Evolutionary conservation across 2,329 filamentous ascomycete genomes (phyloP), one percentile per base, ranked within the genome.

Genomic region (Cercospora brassicicola): DNA sequence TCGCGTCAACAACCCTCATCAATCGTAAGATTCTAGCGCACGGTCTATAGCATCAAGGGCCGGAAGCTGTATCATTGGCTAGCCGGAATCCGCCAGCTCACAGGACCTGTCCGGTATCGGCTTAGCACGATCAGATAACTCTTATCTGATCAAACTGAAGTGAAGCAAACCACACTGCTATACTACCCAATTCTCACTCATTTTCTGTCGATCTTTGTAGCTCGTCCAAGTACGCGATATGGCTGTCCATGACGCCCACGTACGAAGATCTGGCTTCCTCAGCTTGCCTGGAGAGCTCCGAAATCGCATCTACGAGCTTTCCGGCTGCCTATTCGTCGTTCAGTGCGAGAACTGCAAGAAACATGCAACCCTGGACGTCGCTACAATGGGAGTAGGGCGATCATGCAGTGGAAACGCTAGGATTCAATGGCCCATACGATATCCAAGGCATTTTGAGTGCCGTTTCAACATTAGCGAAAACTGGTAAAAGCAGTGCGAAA

Each of bases 221-320:
- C 23, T 13, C 11, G 5, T 28, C 3, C 20, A 55, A 28, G 13
- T 26, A 9, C 48, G 23, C 20, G 23, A 13, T 45, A 42, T 61
- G 59, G 59, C 28, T 10, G 18, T 3, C 18, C 26, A 26, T 5
- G 33, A 39, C 1, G 30, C 4, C n/a, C n/a, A 18, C n/a, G 15
- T 15, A 48, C 31, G 51, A 28, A 64, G 20, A 3, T 26, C 23
- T 13, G 30, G 57, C 10, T 71, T 71, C 57, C 42, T 71, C 51
- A 57, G 67, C 39, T 60, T 71, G 3, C 69, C 69, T 2, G 60
- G 67, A 18, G 69, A 71, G 56, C 45, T 71, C 20, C 67, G 69
- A 31, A 69, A 68, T 64, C 67, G 57, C 8, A 67, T 71, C 23
- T 71, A 71, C 45, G 51, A 63, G 9, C 57, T 71, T 20, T 59